Conservation (phyloP, 1,284 basidiomycete genomes). For the Inonotus hispidus region DNA sequence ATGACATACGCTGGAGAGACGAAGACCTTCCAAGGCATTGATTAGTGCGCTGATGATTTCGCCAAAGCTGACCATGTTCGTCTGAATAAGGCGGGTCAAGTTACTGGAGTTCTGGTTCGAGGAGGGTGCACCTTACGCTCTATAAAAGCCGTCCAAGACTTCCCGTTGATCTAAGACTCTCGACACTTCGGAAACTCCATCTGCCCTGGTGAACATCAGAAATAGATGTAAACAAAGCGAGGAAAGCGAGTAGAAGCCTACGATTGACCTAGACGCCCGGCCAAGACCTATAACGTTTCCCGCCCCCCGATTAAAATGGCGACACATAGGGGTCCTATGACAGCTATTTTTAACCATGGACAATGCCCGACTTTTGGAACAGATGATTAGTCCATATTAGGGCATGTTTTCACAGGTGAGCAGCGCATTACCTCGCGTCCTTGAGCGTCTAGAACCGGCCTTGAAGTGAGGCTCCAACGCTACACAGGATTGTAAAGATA, state of each 20-base stretch:
- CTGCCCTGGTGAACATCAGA: background rate
- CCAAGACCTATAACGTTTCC: background rate
- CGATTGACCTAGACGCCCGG: background rate
- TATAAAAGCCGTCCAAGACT: too few relatives aligned
- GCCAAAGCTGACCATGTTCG: background rate
- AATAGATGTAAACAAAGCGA: background rate
- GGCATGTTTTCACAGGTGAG: background rate
- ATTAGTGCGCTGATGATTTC: background rate
- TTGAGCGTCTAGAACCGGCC: background rate
- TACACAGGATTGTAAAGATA: background rate
- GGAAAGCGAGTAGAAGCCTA: background rate
- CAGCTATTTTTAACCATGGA: background rate
- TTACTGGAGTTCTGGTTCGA: background rate
- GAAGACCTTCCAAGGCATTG: conserved; percentile 2
- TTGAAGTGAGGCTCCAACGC: background rate
- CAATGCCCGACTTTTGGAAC: background rate
- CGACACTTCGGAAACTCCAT: background rate
- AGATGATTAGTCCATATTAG: background rate
- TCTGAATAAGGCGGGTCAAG: background rate
- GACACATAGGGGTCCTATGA: background rate
- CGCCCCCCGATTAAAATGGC: background rate
- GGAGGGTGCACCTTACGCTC: background rate
- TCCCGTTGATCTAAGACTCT: too few relatives aligned
- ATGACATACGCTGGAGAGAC: background rate
- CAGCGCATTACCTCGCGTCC: background rate